Evolutionary conservation across 768 basidiomycete genomes (phyloP).

Genomic region (Naganishia onofrii): DNA sequence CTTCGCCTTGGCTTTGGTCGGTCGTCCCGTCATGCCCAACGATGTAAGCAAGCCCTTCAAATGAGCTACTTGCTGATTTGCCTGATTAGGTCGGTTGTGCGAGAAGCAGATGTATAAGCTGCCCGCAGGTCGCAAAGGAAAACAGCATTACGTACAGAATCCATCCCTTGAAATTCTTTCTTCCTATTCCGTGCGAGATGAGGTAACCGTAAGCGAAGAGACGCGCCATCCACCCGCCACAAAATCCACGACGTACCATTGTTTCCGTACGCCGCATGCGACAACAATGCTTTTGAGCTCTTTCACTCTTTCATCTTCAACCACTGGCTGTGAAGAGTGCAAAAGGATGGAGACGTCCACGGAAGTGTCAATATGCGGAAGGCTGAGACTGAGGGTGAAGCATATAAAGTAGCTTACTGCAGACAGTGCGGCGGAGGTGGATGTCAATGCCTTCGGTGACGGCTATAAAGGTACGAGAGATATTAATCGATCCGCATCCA

Average conservation of each 20-base stretch:
- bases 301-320: conserved; percentile 30
- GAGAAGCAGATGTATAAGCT: background rate
- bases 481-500: too few species aligned
- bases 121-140: background rate
- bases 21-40: conserved; percentile 74
- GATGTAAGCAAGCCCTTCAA: conserved; percentile 34
- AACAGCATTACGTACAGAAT: conserved; percentile 35
- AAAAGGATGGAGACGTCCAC: background rate
- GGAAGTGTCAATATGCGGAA: too few species aligned
- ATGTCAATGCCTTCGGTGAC: conserved; percentile 36
- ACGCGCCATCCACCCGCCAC: background rate
- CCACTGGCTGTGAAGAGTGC: background rate
- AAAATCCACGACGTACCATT: conserved; percentile 22
- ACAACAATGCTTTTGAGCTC: conserved; percentile 45
- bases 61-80: conserved; percentile 38
- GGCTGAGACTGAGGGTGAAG: background rate
- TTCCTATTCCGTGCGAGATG: conserved; percentile 26
- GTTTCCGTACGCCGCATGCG: conserved; percentile 47
- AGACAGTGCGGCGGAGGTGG: background rate
- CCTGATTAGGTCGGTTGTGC: conserved; percentile 21
- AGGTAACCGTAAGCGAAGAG: background rate
- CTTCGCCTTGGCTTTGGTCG: conserved; percentile 77
- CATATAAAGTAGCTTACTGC: background rate
- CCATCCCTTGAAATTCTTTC: conserved; percentile 43
- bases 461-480: background rate